Conservation (phyloP, 176 grass and related monocot species). For the Triticum turgidum region DNA sequence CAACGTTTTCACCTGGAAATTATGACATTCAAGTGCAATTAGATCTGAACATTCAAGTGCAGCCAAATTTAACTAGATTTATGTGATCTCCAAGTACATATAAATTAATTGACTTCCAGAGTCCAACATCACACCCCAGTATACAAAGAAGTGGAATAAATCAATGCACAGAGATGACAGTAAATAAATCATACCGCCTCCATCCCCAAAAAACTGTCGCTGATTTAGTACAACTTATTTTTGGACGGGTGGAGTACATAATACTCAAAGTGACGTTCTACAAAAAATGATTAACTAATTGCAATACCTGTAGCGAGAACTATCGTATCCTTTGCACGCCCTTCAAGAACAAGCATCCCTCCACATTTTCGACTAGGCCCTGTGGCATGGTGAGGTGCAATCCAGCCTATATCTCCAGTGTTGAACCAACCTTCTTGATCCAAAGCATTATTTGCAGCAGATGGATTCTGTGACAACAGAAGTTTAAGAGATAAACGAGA, state of each 20-base stretch:
- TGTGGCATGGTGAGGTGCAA: slow-evolving; percentile 49
- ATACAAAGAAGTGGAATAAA: neutral
- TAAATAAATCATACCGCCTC: neutral
- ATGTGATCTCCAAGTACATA: neutral
- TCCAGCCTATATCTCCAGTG: slow-evolving; percentile 97
- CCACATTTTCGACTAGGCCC: slow-evolving; percentile 75
- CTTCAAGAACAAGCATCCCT: slow-evolving; percentile 96
- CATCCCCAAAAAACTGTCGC: no score
- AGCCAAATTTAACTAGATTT: neutral
- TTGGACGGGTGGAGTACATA: neutral
- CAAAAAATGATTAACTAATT: neutral
- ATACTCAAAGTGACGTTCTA: neutral
- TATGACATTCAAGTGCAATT: neutral
- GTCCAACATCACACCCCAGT: neutral
- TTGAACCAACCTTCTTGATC: slow-evolving; percentile 81
- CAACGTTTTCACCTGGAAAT: slow-evolving; percentile 92
- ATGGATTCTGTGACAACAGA: slow-evolving; percentile 54
- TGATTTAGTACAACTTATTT: no score
- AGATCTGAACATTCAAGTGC: neutral
- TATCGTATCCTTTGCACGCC: slow-evolving; percentile 95
- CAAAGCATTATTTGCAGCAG: slow-evolving; percentile 55
- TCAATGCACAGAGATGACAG: neutral
- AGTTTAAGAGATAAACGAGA: neutral
- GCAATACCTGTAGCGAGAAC: slow-evolving; percentile 86
- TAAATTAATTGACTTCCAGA: neutral